Evolutionary conservation across 805 yeast species (phyloP).

Genomic region (Pichia deserticola): DNA sequence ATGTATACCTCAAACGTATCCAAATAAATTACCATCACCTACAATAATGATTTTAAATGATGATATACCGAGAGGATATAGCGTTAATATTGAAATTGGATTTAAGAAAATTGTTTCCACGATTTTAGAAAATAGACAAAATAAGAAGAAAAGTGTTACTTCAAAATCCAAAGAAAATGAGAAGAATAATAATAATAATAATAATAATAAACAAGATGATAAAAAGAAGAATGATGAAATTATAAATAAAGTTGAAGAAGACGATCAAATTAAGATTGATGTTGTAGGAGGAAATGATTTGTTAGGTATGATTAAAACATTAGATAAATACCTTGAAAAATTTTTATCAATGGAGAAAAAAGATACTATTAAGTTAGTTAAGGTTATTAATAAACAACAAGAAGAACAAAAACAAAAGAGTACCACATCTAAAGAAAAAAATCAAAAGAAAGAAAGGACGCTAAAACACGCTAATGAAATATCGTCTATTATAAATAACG

Average conservation of each 20-base stretch:
- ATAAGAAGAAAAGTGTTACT: slow-evolving; percentile 3
- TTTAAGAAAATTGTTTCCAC: slow-evolving; percentile 39
- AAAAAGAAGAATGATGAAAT: slow-evolving; percentile 13
- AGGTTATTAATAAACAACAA: slow-evolving; percentile 16
- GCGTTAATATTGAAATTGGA: slow-evolving; percentile 61
- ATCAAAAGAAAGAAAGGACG: slow-evolving; percentile 2
- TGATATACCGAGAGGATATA: slow-evolving; percentile 63
- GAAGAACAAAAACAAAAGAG: slow-evolving; percentile 1
- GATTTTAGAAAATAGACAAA: slow-evolving; percentile 30
- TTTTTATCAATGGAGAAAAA: slow-evolving; percentile 53
- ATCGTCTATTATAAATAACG: slow-evolving; percentile 3
- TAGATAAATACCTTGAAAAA: slow-evolving; percentile 52
- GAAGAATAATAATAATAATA: slow-evolving; percentile 3
- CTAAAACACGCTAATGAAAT: background rate
- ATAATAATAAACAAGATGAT: slow-evolving; percentile 5
- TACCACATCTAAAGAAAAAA: background rate
- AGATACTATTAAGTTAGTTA: slow-evolving; percentile 54
- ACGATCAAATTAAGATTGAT: slow-evolving; percentile 15
- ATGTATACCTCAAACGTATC: slow-evolving; percentile 49
- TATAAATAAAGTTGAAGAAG: slow-evolving; percentile 6
- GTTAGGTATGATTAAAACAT: slow-evolving; percentile 43
- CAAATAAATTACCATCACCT: slow-evolving; percentile 37
- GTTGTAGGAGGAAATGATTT: slow-evolving; percentile 44
- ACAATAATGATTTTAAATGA: slow-evolving; percentile 50
- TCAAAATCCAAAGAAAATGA: too few relatives aligned